A percentile compares a stretch with the other conserved stretches of the same genome.
phyloP scores from a whole-genome alignment of 768 basidiomycete genomes.

The Dioszegia hungarica region DNA sequence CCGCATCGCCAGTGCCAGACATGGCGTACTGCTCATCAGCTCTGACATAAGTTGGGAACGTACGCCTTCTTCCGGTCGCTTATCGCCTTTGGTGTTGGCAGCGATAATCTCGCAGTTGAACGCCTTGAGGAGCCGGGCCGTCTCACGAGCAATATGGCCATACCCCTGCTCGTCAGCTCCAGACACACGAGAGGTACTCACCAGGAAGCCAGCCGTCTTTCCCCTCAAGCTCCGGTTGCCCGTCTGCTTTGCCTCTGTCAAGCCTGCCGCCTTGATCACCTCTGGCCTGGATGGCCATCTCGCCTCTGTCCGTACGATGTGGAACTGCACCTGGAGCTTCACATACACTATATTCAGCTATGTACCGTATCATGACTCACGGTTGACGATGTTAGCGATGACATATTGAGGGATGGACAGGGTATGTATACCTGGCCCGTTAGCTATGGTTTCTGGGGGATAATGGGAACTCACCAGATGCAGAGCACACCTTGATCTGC shows the following conservation, averaged over 20 bases:
- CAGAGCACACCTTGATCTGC: constrained; percentile 25
- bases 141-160: constrained; percentile 40
- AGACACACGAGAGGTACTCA: constrained; percentile 12
- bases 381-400: constrained; percentile 20
- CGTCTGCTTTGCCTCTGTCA: background rate
- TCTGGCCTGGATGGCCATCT: constrained; percentile 15
- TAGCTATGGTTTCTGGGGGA: no score
- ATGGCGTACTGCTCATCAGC: constrained; percentile 31
- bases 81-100: constrained; percentile 38
- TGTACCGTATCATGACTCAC: background rate
- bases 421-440: constrained; percentile 20
- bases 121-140: constrained; percentile 33
- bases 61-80: constrained; percentile 35
- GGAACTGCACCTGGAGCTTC: constrained; percentile 18
- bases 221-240: constrained; percentile 26
- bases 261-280: constrained; percentile 7
- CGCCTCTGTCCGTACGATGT: constrained; percentile 10
- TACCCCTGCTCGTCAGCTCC: constrained; percentile 31
- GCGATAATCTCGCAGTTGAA: constrained; percentile 40
- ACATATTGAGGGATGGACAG: constrained; percentile 26
- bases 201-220: constrained; percentile 42
- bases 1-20: constrained; percentile 37
- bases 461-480: constrained; percentile 23
- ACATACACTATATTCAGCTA: constrained; percentile 18
- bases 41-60: background rate